Evolutionary conservation across 805 yeast species (phyloP), one percentile per base, ranked within the genome.

Genomic region (Candida morakotiae): DNA sequence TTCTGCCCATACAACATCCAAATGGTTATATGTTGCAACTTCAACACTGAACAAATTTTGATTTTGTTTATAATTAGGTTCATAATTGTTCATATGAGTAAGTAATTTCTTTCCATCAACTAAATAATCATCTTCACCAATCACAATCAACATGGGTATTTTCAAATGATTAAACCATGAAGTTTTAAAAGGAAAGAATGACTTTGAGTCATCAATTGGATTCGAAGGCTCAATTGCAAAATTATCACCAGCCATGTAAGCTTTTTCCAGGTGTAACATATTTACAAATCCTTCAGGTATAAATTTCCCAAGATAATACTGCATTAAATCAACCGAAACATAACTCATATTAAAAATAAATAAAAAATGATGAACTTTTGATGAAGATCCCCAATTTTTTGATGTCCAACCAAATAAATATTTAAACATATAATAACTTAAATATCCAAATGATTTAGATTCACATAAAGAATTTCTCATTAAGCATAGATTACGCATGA

Each of bases 1-100:
- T 50, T 75, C 79, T 0, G 97, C 91, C 98, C 98, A 91, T 10
- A 89, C 65, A 1, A 88, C 95, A 59, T 91, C 98, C 36, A 91
- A 62, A 58, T 91, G 98, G 13, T 88, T 78, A 56, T 91, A 91
- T 8, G 69, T 73, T 0, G 75, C 73, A 5, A 91, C 42, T 34
- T 71, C 71, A 15, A 66, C 51, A 15, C 62, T 59, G 10, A 56
- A 45, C 56, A 73, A 43, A 56, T 65, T 51, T 23, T 43, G 55
- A 43, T 66, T 67, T 28, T 50, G 56, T 22, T 42, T 43, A 43
- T 62, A 73, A 2, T 49, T 44, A 1, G 69, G 65, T 58, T 91
- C 98, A 42, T 69, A 67, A 26, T 68, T 60, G 13, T 66, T 58
- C 60, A 91, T 70, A 50, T 91, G 89, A 14, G 78, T 62, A 9